Base-by-base conservation (phyloP, 208 protist species). In the Wallacemonas sp. region DNA sequence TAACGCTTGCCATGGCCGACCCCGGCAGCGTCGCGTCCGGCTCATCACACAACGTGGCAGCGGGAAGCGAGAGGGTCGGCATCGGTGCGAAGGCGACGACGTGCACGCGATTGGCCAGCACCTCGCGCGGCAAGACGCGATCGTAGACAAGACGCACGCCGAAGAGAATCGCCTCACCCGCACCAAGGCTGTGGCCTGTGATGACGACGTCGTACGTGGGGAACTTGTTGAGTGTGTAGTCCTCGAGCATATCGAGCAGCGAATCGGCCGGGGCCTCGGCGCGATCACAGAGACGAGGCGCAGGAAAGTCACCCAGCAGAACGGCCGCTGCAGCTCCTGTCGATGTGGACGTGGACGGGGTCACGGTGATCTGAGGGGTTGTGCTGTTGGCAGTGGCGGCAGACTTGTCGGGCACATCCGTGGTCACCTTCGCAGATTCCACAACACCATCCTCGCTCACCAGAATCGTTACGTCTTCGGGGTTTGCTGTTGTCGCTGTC, bases 171-270 rank as follows among this genome's bases (percentile, higher is more conserved):
- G 81, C 78, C 23, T 87, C 65, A 1, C 79, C 85, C 8, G 79
- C 85, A n/a, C 85, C 85, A 14, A 91, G 79, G n/a, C 78, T 86
- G 70, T 91, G 85, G 5, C 85, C 85, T 1, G 85, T 91, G 66
- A 88, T 68, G 63, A 88, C 39, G 43, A 91, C 77, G n/a, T 63
- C 33, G 64, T 88, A 91, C 6, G 68, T 63, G 2, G 85, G 78
- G 32, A 82, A 67, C 41, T 55, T 68, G 26, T 5, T 29, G 14
- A 61, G 5, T 24, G 56, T 75, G 1, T 76, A 67, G 52, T 72
- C 63, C 62, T 72, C 67, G 8, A 87, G 73, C 61, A 63, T 75
- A 24, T 83, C 74, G 19, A 87, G 64, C 21, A 83, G 69, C 5
- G 41, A 49, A 44, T 84, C 73, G 6, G 67, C 54, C 52, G 17